phyloP scores from a whole-genome alignment of 208 protist genomes.

The Crithidia fasciculata region DNA sequence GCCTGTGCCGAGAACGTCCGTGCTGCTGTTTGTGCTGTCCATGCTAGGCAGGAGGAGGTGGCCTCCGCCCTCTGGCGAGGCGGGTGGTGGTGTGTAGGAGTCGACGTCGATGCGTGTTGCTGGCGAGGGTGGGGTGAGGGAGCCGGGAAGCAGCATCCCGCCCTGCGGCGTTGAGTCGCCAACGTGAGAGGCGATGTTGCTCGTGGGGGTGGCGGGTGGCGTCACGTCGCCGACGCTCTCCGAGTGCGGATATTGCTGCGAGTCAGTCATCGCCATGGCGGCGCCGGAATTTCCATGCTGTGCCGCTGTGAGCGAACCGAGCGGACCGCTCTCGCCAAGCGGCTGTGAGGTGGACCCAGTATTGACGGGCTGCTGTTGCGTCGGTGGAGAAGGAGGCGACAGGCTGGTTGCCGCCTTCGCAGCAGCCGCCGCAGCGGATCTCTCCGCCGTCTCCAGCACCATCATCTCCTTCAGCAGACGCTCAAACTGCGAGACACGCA shows the following conservation, averaged over 20 bases:
- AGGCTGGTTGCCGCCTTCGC: neutral
- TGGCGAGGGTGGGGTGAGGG: neutral
- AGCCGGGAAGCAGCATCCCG: slow-evolving; percentile 9
- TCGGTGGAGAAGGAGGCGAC: neutral
- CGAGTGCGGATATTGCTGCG: neutral
- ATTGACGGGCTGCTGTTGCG: neutral
- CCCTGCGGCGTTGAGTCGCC: neutral
- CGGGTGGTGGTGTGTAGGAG: slow-evolving; percentile 5
- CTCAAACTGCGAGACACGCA: slow-evolving; percentile 28
- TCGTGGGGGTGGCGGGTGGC: neutral
- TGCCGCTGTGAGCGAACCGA: neutral
- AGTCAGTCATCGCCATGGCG: neutral
- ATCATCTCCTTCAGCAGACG: slow-evolving; percentile 30
- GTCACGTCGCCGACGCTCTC: slow-evolving; percentile 7
- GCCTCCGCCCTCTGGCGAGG: slow-evolving; percentile 9
- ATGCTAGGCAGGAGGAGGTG: slow-evolving; percentile 24
- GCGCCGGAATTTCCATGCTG: neutral
- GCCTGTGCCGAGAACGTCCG: neutral
- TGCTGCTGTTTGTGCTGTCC: slow-evolving; percentile 16
- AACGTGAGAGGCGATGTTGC: neutral
- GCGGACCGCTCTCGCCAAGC: neutral
- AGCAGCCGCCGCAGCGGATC: neutral
- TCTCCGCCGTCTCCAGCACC: slow-evolving; percentile 15
- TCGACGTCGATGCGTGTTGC: neutral
- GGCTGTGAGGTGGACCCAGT: neutral